Conservation (phyloP, 805 yeast species). For the Yamadazyma olivae region DNA sequence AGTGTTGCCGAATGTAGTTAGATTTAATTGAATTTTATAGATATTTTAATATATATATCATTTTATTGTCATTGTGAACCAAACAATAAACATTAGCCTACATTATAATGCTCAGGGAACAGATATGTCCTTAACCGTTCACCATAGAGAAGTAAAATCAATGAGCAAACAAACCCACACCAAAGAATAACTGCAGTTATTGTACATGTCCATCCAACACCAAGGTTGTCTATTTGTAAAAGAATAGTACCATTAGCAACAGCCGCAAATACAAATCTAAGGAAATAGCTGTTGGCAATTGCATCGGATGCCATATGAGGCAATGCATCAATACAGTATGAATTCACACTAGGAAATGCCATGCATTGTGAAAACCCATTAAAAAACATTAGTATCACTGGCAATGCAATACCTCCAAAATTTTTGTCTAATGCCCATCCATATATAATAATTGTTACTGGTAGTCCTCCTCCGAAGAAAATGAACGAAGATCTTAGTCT, state of each 20-base stretch:
- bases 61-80: too few species aligned
- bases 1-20: slow-evolving; percentile 29
- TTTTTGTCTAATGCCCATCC: slow-evolving; percentile 50
- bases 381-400: slow-evolving; percentile 47
- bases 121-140: neutral
- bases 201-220: slow-evolving; percentile 55
- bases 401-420: slow-evolving; percentile 55
- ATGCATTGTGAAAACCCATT: slow-evolving; percentile 49
- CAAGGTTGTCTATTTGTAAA: slow-evolving; percentile 41
- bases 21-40: too few species aligned
- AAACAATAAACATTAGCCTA: too few species aligned
- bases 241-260: slow-evolving; percentile 47
- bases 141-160: slow-evolving; percentile 34
- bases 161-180: slow-evolving; percentile 28
- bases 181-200: slow-evolving; percentile 41
- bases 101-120: too few species aligned
- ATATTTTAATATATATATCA: too few species aligned
- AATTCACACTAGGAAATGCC: slow-evolving; percentile 47
- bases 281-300: slow-evolving; percentile 47
- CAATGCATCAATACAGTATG: slow-evolving; percentile 55
- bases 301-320: slow-evolving; percentile 52
- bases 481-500: slow-evolving; percentile 25
- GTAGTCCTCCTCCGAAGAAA: slow-evolving; percentile 40
- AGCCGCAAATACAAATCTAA: slow-evolving; percentile 47
- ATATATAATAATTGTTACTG: slow-evolving; percentile 42